These are phyloP conservation scores for Chloranthus sessilifolius DNA, from an alignment of 164 flowering plant genomes.

Conservation along the genomic window DNA sequence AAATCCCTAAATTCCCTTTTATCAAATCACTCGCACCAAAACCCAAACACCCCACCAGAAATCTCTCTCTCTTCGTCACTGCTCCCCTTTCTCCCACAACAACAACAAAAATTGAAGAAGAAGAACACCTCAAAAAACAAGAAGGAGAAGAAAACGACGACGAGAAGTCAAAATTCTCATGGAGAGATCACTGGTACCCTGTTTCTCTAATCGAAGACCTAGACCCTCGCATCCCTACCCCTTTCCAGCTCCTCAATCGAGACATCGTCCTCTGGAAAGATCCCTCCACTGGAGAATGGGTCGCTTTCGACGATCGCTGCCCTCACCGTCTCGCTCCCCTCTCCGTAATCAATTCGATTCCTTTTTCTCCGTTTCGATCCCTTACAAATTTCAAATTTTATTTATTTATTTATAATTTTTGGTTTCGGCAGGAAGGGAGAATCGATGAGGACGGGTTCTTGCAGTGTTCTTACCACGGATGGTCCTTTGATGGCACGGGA, in stretches of 20 bases:
- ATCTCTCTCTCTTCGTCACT: too few species aligned
- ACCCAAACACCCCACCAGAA: too few species aligned
- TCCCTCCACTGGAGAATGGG: slow-evolving; percentile 51
- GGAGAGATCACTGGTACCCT: slow-evolving; percentile 98
- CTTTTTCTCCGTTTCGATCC: background rate
- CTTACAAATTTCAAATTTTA: background rate
- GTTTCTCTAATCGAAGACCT: slow-evolving; percentile 88
- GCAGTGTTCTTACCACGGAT: slow-evolving; percentile 95
- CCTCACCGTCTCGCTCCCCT: slow-evolving; percentile 96
- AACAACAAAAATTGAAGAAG: background rate
- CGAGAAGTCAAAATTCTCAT: slow-evolving; percentile 36
- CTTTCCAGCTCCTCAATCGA: slow-evolving; percentile 83
- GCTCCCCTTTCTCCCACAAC: slow-evolving; percentile 4
- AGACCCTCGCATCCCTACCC: slow-evolving; percentile 64
- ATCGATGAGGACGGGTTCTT: slow-evolving; percentile 85
- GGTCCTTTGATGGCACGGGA: slow-evolving; percentile 85
- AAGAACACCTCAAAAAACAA: background rate
- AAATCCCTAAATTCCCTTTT: too few species aligned
- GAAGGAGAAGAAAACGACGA: background rate
- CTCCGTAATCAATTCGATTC: slow-evolving; percentile 42
- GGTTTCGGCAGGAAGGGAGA: slow-evolving; percentile 68
- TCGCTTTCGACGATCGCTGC: slow-evolving; percentile 87
- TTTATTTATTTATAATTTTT: background rate
- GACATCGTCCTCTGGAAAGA: slow-evolving; percentile 92
- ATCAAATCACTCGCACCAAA: too few species aligned